Evolutionary conservation across 179 eudicot species (phyloP), one percentile per base, ranked within the genome.

Genomic region (Patellifolia procumbens): DNA sequence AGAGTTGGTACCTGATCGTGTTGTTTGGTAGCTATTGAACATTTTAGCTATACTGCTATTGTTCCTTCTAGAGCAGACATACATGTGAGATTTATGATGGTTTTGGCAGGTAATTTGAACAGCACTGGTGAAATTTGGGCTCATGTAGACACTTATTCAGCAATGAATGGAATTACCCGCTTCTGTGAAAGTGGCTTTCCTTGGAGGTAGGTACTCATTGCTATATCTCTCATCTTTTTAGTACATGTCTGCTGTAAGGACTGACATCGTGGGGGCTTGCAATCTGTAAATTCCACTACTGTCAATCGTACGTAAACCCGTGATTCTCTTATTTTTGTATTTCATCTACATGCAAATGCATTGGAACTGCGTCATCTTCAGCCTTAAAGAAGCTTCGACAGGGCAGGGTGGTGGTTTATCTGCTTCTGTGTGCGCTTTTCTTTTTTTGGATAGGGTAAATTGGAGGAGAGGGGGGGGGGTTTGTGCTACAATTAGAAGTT

Each of bases 131-230:
- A 91, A 72, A 46, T 76, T 55, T 85, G 80, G 82, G 90, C 90
- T 78, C 99, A 95, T 70, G 81, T 95, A 62, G 99, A 95, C 82
- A 80, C 95, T 55, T 95, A 87, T 76, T 89, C 99, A 69, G 99
- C 99, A 45, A 95, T 93, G 87, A 95, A 90, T 77, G 99, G 99
- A 42, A 86, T 95, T 37, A 88, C 97, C 43, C 92, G 93, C 43
- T 95, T 95, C 66, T 95, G 97, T 77, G 97, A 95, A 83, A 82
- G 83, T 56, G 78, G 80, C 70, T 74, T 51, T 43, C 93, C 94
- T 28, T 95, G 99, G 99, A 90, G 99, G 99, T 95, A 90, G 99
- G 99, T 95, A 87, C 60, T 46, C 60, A 28, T 58, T 64, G 39
- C 64, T 65, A 48, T 73, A 70, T 76, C 49, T 68, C 39, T 73